phyloP scores from a whole-genome alignment of 768 basidiomycete species.

The Panus rudis region DNA sequence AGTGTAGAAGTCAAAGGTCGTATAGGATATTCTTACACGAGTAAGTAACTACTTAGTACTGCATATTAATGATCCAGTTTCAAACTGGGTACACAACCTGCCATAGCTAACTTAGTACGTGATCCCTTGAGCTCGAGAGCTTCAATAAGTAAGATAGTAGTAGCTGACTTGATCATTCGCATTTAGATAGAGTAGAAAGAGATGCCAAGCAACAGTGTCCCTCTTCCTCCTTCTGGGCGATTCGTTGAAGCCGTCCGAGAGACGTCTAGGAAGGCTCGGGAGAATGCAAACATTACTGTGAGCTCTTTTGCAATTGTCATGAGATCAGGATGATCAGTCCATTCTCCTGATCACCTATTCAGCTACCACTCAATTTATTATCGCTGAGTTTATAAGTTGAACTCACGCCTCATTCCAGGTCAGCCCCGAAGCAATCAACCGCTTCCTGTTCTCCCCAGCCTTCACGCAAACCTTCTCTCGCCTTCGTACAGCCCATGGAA shows the following conservation, averaged over 20 bases:
- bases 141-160: too few relatives aligned
- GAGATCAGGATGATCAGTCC: conserved; percentile 1
- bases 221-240: conserved; percentile 38
- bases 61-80: too few relatives aligned
- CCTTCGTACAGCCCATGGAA: conserved; percentile 58
- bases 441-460: conserved; percentile 55
- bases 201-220: too few relatives aligned
- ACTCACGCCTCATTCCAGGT: conserved; percentile 38
- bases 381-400: background rate
- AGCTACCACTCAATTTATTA: conserved; percentile 1
- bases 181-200: too few relatives aligned
- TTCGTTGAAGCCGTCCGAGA: conserved; percentile 47
- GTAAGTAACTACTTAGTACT: too few relatives aligned
- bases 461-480: conserved; percentile 58
- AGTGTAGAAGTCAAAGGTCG: too few relatives aligned
- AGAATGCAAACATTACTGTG: conserved; percentile 45
- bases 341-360: background rate
- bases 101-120: too few relatives aligned
- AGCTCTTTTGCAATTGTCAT: conserved; percentile 16
- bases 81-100: too few relatives aligned
- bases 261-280: conserved; percentile 43
- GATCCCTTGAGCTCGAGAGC: too few relatives aligned
- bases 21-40: too few relatives aligned
- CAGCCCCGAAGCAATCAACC: conserved; percentile 44
- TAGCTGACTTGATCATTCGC: too few relatives aligned